Evolutionary conservation across 495 filamentous ascomycete genomes (phyloP).

Genomic region (Talaromyces nanjingensis): DNA sequence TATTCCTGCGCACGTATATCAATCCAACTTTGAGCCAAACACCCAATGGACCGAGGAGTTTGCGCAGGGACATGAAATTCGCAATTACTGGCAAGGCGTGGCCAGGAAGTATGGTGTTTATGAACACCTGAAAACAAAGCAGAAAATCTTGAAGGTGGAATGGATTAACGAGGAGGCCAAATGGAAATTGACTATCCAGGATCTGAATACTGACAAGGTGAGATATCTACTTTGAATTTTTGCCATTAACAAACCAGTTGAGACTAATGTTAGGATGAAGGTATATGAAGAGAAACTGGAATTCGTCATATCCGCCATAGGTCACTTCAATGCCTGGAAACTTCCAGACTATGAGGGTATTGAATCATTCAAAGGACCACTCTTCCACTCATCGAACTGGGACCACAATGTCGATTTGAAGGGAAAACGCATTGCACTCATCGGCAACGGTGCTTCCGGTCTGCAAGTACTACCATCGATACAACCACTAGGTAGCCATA

Average conservation of each 20-base stretch:
- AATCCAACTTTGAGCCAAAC: constrained; percentile 59
- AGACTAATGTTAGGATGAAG: constrained; percentile 17
- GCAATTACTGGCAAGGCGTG: constrained; percentile 55
- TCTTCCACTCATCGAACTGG: constrained; percentile 52
- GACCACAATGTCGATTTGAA: constrained; percentile 38
- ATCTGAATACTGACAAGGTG: constrained; percentile 29
- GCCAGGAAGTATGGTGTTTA: constrained; percentile 57
- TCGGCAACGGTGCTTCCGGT: constrained; percentile 53
- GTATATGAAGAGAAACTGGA: constrained; percentile 48
- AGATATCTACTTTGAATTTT: neutral
- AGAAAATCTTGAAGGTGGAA: constrained; percentile 42
- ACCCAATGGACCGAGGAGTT: constrained; percentile 60
- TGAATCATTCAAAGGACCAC: constrained; percentile 35
- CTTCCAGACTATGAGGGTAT: constrained; percentile 47
- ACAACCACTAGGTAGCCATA: constrained; percentile 50
- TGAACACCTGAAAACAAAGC: constrained; percentile 42
- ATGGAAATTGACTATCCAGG: constrained; percentile 43
- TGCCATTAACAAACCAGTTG: neutral
- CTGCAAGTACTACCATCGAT: constrained; percentile 49
- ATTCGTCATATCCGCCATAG: constrained; percentile 53
- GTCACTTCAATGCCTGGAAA: constrained; percentile 49
- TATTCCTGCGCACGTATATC: constrained; percentile 66
- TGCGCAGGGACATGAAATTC: constrained; percentile 57
- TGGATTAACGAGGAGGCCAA: constrained; percentile 46
- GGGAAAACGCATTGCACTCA: constrained; percentile 52